Percentiles rank a stretch among this genome's conserved stretches.
phyloP scores from a whole-genome alignment of 441 rosid species.

The Gossypium laxum region DNA sequence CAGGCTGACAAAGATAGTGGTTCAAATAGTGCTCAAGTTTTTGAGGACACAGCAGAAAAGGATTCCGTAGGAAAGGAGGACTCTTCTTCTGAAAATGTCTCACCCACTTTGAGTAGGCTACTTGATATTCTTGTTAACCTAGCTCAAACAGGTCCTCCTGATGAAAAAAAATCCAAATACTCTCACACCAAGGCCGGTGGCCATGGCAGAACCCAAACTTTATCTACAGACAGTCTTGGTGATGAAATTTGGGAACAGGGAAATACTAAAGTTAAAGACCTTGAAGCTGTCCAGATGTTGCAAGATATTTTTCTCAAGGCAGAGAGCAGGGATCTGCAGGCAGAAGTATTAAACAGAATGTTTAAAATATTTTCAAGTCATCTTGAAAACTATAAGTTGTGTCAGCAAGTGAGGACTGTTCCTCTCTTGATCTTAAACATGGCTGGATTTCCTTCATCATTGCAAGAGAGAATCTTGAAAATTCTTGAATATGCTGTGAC shows the following conservation, averaged over 20 bases:
- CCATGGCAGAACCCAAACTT: constrained; percentile 3
- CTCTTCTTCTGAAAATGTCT: constrained; percentile 38
- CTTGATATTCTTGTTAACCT: constrained; percentile 96
- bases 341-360: constrained; percentile 95
- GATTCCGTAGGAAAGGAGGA: constrained; percentile 37
- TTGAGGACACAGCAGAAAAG: constrained; percentile 22
- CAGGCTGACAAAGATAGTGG: constrained; percentile 24
- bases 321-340: constrained; percentile 72
- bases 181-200: constrained; percentile 36
- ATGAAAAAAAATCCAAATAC: constrained; percentile 52
- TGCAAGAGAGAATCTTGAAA: constrained; percentile 93
- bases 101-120: constrained; percentile 83
- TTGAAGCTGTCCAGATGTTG: constrained; percentile 98
- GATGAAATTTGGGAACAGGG: constrained; percentile 82
- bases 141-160: constrained; percentile 84
- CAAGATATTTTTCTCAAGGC: constrained; percentile 98
- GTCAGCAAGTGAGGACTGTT: constrained; percentile 88
- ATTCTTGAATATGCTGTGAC: constrained; percentile 99
- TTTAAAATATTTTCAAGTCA: constrained; percentile 98
- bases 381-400: constrained; percentile 82
- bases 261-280: constrained; percentile 82
- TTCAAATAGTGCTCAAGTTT: constrained; percentile 30
- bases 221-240: constrained; percentile 16
- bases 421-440: constrained; percentile 92
- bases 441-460: constrained; percentile 84